phyloP scores from a whole-genome alignment of 345 rosid species.

The Mangifera indica region DNA sequence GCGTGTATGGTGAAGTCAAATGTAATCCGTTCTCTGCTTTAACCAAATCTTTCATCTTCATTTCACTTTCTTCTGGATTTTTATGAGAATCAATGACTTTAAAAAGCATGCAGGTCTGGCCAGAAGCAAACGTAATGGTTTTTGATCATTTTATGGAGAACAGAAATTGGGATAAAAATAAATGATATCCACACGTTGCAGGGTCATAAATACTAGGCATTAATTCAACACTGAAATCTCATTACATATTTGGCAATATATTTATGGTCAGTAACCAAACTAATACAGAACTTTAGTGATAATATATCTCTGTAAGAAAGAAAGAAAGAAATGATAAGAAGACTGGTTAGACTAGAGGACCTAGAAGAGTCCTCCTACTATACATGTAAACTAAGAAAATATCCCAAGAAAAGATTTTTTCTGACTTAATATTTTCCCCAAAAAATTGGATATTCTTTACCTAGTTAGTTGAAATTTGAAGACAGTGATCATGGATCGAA shows the following conservation, averaged over 20 bases:
- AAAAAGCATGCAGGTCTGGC: background rate
- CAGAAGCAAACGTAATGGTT: background rate
- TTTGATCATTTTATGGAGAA: too few relatives aligned
- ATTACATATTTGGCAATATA: background rate
- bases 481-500: conserved; percentile 57
- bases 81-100: background rate
- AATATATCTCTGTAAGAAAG: background rate
- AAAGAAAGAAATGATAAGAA: background rate
- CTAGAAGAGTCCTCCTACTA: background rate
- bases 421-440: background rate
- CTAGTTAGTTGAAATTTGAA: background rate
- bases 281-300: background rate
- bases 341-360: background rate
- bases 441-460: background rate
- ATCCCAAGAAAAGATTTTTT: too few relatives aligned
- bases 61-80: conserved; percentile 2
- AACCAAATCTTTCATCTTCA: background rate
- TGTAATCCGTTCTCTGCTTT: background rate
- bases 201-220: too few relatives aligned
- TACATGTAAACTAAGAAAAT: too few relatives aligned
- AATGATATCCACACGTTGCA: too few relatives aligned
- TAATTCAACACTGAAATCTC: too few relatives aligned
- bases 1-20: conserved; percentile 1
- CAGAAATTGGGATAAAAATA: too few relatives aligned
- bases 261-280: background rate